Conservation (phyloP, 2,329 filamentous ascomycete species). For the Nigrograna mackinnonii region DNA sequence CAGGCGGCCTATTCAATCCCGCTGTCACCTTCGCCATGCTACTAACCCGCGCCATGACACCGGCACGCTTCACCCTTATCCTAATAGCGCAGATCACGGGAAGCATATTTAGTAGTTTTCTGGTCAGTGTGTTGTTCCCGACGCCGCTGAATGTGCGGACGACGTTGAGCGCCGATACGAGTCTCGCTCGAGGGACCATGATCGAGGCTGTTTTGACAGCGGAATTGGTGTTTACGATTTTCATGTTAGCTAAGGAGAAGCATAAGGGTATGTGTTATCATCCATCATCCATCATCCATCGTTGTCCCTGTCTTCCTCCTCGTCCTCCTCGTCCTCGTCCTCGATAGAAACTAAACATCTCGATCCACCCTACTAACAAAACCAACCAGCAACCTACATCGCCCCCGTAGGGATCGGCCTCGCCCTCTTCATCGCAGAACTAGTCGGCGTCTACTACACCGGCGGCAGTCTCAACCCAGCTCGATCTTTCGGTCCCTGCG, state of each 20-base stretch:
- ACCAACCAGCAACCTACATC: conserved; percentile 61
- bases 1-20: conserved; percentile 33
- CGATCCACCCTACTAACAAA: conserved; percentile 8
- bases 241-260: conserved; percentile 72
- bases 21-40: conserved; percentile 41
- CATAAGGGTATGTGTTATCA: conserved; percentile 58
- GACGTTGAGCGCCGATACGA: conserved; percentile 45
- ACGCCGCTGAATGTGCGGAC: conserved; percentile 51
- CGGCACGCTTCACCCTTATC: conserved; percentile 45
- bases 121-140: conserved; percentile 51
- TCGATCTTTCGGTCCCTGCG: conserved; percentile 50
- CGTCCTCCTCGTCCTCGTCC: too few species aligned
- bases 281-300: too few species aligned
- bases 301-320: neutral
- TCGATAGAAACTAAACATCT: too few species aligned
- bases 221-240: conserved; percentile 42
- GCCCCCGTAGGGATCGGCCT: conserved; percentile 74
- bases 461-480: conserved; percentile 52
- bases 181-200: conserved; percentile 48
- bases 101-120: conserved; percentile 47
- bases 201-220: conserved; percentile 37
- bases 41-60: conserved; percentile 44
- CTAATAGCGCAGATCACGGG: conserved; percentile 51
- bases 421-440: conserved; percentile 66
- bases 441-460: conserved; percentile 54